Evolutionary conservation across 306 rosid species (phyloP).

Genomic region (Aeschynomene evenia): DNA sequence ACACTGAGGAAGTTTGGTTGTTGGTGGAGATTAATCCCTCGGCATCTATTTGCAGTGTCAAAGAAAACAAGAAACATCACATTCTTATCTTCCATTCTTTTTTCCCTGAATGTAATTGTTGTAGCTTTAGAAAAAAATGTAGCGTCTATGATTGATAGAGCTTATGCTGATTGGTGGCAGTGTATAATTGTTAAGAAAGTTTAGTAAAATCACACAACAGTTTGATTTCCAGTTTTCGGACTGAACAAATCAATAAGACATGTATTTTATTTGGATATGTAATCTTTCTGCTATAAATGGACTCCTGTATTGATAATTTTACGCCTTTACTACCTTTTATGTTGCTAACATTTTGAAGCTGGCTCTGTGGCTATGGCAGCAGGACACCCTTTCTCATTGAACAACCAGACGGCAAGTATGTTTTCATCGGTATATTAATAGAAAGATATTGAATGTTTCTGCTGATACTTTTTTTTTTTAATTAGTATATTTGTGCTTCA

Average conservation of each 20-base stretch:
- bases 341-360: slow-evolving; percentile 23
- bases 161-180: slow-evolving; percentile 74
- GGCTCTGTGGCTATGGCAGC: slow-evolving; percentile 26
- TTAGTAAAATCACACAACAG: slow-evolving; percentile 67
- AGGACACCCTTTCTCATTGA: slow-evolving; percentile 13
- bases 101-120: slow-evolving; percentile 59
- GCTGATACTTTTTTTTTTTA: not conserved
- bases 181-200: slow-evolving; percentile 66
- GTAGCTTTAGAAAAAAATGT: slow-evolving; percentile 63
- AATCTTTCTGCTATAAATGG: slow-evolving; percentile 26
- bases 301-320: slow-evolving; percentile 32
- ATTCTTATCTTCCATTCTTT: slow-evolving; percentile 43
- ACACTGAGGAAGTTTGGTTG: slow-evolving; percentile 57
- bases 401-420: slow-evolving; percentile 18
- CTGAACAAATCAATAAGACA: slow-evolving; percentile 39
- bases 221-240: slow-evolving; percentile 41
- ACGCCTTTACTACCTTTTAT: slow-evolving; percentile 10
- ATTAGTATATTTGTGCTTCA: not conserved
- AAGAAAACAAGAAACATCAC: slow-evolving; percentile 51
- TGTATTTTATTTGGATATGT: slow-evolving; percentile 34
- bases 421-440: not conserved
- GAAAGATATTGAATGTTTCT: not conserved
- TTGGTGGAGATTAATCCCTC: slow-evolving; percentile 49
- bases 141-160: slow-evolving; percentile 70
- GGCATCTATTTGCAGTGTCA: slow-evolving; percentile 54